Conservation (phyloP, 371 early-diverging fungal species). For the Gilbertella persicaria region DNA sequence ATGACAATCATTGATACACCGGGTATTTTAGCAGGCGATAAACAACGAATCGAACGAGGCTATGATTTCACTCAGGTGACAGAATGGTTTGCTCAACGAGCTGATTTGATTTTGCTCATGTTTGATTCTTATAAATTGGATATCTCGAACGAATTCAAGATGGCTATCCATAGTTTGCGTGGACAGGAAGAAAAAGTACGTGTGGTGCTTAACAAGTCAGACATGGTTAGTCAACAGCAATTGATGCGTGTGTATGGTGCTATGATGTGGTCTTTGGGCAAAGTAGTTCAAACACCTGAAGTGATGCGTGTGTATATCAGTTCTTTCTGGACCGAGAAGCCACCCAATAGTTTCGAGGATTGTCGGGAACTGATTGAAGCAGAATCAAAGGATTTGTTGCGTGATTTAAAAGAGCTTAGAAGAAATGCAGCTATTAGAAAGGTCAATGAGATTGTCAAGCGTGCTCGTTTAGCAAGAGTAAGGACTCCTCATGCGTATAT, state of each 20-base stretch:
- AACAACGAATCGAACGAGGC: conserved; percentile 76
- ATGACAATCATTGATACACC: conserved; percentile 89
- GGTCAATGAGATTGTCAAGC: conserved; percentile 88
- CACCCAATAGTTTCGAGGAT: conserved; percentile 73
- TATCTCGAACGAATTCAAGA: conserved; percentile 87
- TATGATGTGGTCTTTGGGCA: conserved; percentile 93
- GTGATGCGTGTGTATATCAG: conserved; percentile 85
- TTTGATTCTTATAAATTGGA: conserved; percentile 91
- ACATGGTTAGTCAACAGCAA: conserved; percentile 84
- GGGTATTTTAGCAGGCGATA: conserved; percentile 86
- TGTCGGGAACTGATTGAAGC: conserved; percentile 69
- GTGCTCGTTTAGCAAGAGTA: conserved; percentile 75
- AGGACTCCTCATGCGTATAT: too few species aligned
- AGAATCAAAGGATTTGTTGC: conserved; percentile 79
- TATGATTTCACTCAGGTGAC: conserved; percentile 83
- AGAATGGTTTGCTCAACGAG: conserved; percentile 86
- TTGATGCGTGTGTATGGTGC: conserved; percentile 91
- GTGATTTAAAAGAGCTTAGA: conserved; percentile 72
- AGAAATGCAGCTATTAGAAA: conserved; percentile 81
- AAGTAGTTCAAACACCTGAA: conserved; percentile 86
- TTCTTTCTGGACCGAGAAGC: conserved; percentile 79
- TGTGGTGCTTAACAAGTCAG: conserved; percentile 85
- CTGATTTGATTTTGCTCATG: conserved; percentile 80
- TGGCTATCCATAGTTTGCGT: conserved; percentile 72
- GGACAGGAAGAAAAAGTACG: conserved; percentile 88